Base-by-base conservation (phyloP, 495 filamentous ascomycete species). In the Talaromyces stipitatus region DNA sequence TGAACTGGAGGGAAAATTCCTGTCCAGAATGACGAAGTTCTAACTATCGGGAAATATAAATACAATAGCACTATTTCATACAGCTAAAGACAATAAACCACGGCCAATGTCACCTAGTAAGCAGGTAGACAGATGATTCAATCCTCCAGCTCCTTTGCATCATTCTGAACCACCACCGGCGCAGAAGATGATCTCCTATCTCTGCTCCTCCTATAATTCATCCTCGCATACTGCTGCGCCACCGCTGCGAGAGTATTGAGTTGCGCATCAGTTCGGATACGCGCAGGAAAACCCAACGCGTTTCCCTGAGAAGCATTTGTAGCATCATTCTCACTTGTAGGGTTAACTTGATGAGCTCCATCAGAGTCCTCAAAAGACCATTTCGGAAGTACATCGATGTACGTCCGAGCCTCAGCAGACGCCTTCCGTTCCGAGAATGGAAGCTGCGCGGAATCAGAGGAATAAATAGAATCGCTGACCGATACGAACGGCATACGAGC, bases 391-490 rank as follows among this genome's bases (percentile, higher is more conserved):
- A 55, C 14, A 18, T 45, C 36, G 22, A 41, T 51, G 9, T 57
- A 57, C 10, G 27, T 23, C 18, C 28, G 23, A 24, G 22, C 16
- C 2, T 36, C 29, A 10, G 32, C 26, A 2, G 29, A 27, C 9
- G 28, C 11, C 27, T 12, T 18, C 20, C 2, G 14, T 32, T 20
- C 29, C 10, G 16, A 12, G 16, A n/a, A 14, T 12, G 26, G 28
- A n/a, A 50, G 46, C 20, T 46, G 36, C 10, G 28, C 24, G 11
- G 43, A 57, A 3, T n/a, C 28, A 47, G 46, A 57, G 14, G 55
- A 57, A 22, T 57, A 57, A 10, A 57, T 57, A 12, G 55, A 57
- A 18, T 57, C 55, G 18, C 55, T 57, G 55, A 50, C 28, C 1
- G 55, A 57, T 8, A 46, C 36, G 11, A 43, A 29, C 20, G 51